A percentile compares a stretch with the other conserved stretches of the same genome.
Conservation (phyloP, 306 rosid species). For the Vigna angularis region DNA sequence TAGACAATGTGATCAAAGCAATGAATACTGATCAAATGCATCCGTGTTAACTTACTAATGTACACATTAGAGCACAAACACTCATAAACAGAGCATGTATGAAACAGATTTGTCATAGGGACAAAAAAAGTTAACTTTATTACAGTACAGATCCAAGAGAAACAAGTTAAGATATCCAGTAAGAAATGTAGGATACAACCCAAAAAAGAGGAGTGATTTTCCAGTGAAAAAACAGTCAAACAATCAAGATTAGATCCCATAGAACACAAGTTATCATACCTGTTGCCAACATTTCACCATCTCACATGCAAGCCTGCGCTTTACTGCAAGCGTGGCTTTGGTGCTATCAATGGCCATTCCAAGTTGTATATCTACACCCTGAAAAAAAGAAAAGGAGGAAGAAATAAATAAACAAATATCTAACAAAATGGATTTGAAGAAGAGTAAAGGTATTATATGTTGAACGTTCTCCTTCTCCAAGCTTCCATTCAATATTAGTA, state of each 20-base stretch:
- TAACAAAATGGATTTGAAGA: conserved; percentile 14
- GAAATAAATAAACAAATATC: conserved; percentile 22
- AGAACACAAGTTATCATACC: conserved; percentile 51
- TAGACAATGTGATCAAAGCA: conserved; percentile 29
- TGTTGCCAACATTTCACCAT: conserved; percentile 99
- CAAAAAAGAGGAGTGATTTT: background rate
- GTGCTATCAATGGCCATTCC: conserved; percentile 98
- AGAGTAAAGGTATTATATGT: background rate
- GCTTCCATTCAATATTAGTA: conserved; percentile 21
- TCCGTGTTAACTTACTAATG: conserved; percentile 4
- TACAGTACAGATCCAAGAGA: background rate
- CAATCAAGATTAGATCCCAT: background rate
- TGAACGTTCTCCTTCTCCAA: conserved; percentile 33
- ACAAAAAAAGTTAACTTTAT: background rate
- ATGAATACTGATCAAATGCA: conserved; percentile 33
- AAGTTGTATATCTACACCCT: conserved; percentile 97
- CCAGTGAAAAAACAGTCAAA: background rate
- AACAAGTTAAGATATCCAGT: background rate
- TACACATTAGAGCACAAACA: background rate
- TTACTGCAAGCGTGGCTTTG: conserved; percentile 98
- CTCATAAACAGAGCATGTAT: conserved; percentile 18
- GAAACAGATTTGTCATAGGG: conserved; percentile 6
- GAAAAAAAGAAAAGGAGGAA: conserved; percentile 31
- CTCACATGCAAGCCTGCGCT: conserved; percentile 99
- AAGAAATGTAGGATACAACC: conserved; percentile 20